Base-by-base conservation (phyloP, 176 grass and related monocot genomes). In the Phragmites australis region DNA sequence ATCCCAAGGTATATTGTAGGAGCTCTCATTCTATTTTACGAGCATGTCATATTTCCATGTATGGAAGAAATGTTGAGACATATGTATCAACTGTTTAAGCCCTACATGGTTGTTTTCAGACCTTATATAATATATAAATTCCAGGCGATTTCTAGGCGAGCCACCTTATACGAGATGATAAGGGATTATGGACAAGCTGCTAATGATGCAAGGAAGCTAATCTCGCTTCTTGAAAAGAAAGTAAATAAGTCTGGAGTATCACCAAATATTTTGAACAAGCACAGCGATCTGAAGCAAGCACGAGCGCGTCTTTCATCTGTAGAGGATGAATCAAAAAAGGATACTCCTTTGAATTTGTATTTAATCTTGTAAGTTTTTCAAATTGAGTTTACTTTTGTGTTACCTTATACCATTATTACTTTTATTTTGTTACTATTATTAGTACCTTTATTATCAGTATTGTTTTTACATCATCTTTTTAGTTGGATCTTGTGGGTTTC, bases 131-230 rank as follows among this genome's bases (percentile, higher is more conserved):
- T 84, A 18, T 72, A 68, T 57, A 39, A 82, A 78, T 87, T 87
- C 80, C 75, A 99, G 97, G 97, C 97, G 72, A 90, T 99, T 88
- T 99, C 97, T 25, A 89, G 97, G 68, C 88, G 97, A 62, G 97
- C 90, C 46, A 95, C 97, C n/a, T 91, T 99, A 81, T 93, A 99
- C 1, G 90, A 96, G 84, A 85, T 93, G 87, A 99, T 96, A 68
- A 87, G 97, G 59, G 93, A 99, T 75, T 93, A 93, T 82, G 84
- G 56, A 8, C 90, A 99, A 80, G 93, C 93, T 83, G 84, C 88
- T 80, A 88, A 82, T 91, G 97, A 99, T 84, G 81, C 96, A 55
- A 63, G 43, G 54, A 94, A 79, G 63, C 87, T 93, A 34, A 91
- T 91, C 17, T 65, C 77, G 49, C 74, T 99, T 86, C 76, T 96